A percentile compares a stretch with the other conserved stretches of the same genome.
Evolutionary conservation across 495 filamentous ascomycete genomes (phyloP).

Genomic region (Neohortaea acidophila): DNA sequence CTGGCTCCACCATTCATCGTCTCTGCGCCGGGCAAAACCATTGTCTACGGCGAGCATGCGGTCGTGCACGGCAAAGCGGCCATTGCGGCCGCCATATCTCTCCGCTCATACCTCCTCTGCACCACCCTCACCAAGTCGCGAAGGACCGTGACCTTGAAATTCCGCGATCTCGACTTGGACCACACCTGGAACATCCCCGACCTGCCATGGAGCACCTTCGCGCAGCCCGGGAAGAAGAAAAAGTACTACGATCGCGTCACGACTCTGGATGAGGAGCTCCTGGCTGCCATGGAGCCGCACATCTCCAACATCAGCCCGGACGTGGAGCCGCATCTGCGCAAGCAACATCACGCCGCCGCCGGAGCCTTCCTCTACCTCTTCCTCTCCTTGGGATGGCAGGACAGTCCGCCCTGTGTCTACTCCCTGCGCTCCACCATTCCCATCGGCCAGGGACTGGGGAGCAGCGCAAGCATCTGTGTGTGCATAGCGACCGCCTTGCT

Average conservation of each 20-base stretch:
- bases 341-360: constrained; percentile 66
- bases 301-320: constrained; percentile 51
- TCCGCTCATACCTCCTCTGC: constrained; percentile 90
- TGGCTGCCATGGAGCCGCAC: constrained; percentile 62
- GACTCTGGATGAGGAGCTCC: constrained; percentile 63
- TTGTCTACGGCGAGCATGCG: constrained; percentile 92
- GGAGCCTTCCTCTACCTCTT: constrained; percentile 85
- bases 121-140: constrained; percentile 76
- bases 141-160: constrained; percentile 68
- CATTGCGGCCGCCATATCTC: constrained; percentile 82
- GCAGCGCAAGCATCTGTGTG: constrained; percentile 81
- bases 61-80: constrained; percentile 93
- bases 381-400: constrained; percentile 58
- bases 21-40: constrained; percentile 92
- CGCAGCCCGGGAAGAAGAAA: constrained; percentile 69
- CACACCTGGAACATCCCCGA: constrained; percentile 88
- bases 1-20: constrained; percentile 85
- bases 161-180: constrained; percentile 69
- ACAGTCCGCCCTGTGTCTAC: constrained; percentile 68
- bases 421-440: constrained; percentile 89
- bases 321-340: constrained; percentile 48
- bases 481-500: constrained; percentile 79
- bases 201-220: constrained; percentile 72
- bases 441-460: constrained; percentile 80
- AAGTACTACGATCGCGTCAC: constrained; percentile 82